Percentiles rank a stretch among this genome's conserved stretches.
Evolutionary conservation across 1,139 yeast species (phyloP).

Genomic region (Scheffersomyces segobiensis): DNA sequence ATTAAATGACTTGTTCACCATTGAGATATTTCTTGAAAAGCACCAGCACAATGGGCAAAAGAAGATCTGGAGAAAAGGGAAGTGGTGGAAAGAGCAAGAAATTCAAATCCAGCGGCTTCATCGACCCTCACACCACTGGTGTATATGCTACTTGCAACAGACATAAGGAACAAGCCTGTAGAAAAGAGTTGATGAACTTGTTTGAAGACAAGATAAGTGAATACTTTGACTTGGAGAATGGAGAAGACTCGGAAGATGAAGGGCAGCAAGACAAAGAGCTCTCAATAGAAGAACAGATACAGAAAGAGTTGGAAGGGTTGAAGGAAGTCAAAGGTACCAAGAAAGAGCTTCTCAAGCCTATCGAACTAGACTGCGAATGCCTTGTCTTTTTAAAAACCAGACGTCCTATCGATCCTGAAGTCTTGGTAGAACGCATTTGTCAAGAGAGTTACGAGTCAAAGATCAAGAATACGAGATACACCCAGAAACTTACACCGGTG

Average conservation of each 20-base stretch:
- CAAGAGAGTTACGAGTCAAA: slow-evolving; percentile 53
- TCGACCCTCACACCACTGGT: slow-evolving; percentile 83
- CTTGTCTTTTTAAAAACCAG: slow-evolving; percentile 78
- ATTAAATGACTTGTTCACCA: not conserved
- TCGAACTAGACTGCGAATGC: slow-evolving; percentile 82
- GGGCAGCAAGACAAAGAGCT: slow-evolving; percentile 34
- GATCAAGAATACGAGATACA: slow-evolving; percentile 62
- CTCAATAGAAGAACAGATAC: slow-evolving; percentile 74
- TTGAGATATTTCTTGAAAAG: not conserved
- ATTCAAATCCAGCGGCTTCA: slow-evolving; percentile 49
- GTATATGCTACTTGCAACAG: slow-evolving; percentile 84
- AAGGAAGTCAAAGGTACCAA: slow-evolving; percentile 41
- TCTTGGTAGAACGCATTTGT: slow-evolving; percentile 64
- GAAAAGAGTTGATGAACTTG: slow-evolving; percentile 66
- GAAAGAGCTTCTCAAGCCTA: slow-evolving; percentile 56
- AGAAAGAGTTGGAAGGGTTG: slow-evolving; percentile 64
- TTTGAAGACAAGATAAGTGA: slow-evolving; percentile 58
- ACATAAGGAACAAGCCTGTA: slow-evolving; percentile 73
- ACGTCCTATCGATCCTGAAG: slow-evolving; percentile 76
- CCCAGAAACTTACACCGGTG: slow-evolving; percentile 82
- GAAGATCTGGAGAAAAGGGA: slow-evolving; percentile 21
- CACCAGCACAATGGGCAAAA: slow-evolving; percentile 32
- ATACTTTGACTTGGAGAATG: slow-evolving; percentile 43
- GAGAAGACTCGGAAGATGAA: slow-evolving; percentile 30
- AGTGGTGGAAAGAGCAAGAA: slow-evolving; percentile 32